Evolutionary conservation across 768 basidiomycete genomes (phyloP).

Genomic region (Boletus coccyginus): DNA sequence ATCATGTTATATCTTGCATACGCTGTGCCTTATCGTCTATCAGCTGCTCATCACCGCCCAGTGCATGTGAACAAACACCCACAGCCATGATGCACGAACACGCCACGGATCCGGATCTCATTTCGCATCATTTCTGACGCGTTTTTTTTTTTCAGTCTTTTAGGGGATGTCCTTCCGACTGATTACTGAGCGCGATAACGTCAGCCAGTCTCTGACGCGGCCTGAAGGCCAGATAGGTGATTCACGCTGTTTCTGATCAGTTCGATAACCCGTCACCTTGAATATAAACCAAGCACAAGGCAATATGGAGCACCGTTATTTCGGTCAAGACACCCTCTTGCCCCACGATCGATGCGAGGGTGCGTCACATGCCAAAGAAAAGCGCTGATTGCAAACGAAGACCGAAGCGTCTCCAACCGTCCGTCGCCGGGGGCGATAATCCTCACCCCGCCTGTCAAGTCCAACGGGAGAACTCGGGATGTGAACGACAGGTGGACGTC

Average conservation of each 20-base stretch:
- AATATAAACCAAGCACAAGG: not conserved
- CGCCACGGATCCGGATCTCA: conserved; percentile 2
- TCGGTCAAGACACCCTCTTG: not conserved
- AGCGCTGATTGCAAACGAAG: not conserved
- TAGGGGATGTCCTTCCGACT: not conserved
- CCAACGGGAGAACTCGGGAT: no score
- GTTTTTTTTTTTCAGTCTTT: not conserved
- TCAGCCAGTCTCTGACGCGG: not conserved
- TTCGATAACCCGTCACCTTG: conserved; percentile 1
- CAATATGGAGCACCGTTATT: not conserved
- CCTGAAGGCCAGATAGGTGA: conserved; percentile 2
- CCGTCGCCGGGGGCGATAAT: not conserved
- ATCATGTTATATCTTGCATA: conserved; percentile 21
- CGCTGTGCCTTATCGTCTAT: conserved; percentile 6
- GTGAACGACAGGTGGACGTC: not conserved
- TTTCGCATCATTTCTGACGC: conserved; percentile 7
- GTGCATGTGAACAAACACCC: no score
- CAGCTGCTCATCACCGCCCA: not conserved
- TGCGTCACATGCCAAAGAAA: not conserved
- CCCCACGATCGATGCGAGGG: not conserved
- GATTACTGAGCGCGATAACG: conserved; percentile 1
- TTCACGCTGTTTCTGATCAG: conserved; percentile 16
- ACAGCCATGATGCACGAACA: not conserved
- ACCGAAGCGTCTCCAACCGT: not conserved
- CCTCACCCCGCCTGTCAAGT: no score